A percentile compares a stretch with the other conserved stretches of the same genome.
Conservation (phyloP, 2,329 filamentous ascomycete species). For the Cladosporium sp. region DNA sequence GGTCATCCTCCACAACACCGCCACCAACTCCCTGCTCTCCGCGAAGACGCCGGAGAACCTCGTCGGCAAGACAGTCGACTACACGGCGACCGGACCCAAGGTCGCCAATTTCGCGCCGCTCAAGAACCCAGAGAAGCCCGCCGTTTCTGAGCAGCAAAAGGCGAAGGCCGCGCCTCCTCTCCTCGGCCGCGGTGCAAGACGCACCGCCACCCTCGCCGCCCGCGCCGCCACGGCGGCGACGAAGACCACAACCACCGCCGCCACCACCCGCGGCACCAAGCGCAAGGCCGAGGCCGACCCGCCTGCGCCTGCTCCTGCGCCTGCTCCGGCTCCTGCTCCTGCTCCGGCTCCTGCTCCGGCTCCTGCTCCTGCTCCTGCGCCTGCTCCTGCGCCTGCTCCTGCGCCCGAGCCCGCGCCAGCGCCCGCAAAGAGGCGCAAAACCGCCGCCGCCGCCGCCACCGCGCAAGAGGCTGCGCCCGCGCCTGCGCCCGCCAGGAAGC, state of each 20-base stretch:
- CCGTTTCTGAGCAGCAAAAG: neutral
- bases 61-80: constrained; percentile 16
- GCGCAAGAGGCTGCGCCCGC: neutral
- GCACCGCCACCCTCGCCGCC: neutral
- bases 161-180: neutral
- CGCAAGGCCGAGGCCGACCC: neutral
- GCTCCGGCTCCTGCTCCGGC: too few species aligned
- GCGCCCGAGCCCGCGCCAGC: neutral
- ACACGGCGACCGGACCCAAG: constrained; percentile 17
- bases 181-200: neutral
- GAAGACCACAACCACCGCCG: neutral
- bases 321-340: too few species aligned
- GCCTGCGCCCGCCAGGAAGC: neutral
- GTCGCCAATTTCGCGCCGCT: constrained; percentile 13
- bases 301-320: too few species aligned
- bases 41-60: constrained; percentile 13
- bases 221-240: neutral
- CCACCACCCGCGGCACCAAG: neutral
- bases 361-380: too few species aligned
- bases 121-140: neutral
- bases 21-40: constrained; percentile 14
- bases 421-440: too few species aligned
- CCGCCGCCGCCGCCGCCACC: too few species aligned
- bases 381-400: neutral
- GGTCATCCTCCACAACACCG: constrained; percentile 20